Percentiles rank a stretch among this genome's conserved stretches.
Conservation (phyloP, 257 asterid genomes). For the Plantago ovata region DNA sequence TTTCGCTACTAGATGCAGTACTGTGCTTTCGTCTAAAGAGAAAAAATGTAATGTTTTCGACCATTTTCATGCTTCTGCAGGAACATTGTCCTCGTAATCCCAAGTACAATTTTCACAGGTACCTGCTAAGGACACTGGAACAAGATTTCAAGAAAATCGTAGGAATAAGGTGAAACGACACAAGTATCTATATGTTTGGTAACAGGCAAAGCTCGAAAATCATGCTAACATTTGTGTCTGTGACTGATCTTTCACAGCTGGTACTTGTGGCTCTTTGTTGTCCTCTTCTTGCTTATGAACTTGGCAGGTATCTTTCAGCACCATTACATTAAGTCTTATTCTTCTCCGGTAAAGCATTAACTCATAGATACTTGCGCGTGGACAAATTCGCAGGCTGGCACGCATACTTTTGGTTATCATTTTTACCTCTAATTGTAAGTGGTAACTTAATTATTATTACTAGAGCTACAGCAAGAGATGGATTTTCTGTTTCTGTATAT, state of each 20-base stretch:
- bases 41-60: neutral
- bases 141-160: slow-evolving; percentile 75
- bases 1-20: slow-evolving; percentile 3
- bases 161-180: slow-evolving; percentile 60
- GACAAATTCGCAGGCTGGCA: slow-evolving; percentile 75
- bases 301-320: slow-evolving; percentile 54
- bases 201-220: neutral
- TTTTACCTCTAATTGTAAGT: slow-evolving; percentile 75
- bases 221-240: slow-evolving; percentile 24
- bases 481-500: neutral
- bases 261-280: slow-evolving; percentile 89
- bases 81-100: slow-evolving; percentile 53
- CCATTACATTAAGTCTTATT: neutral
- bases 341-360: neutral
- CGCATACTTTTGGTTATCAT: slow-evolving; percentile 84
- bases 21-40: neutral
- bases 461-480: too few relatives aligned
- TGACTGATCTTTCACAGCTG: slow-evolving; percentile 49
- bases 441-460: neutral
- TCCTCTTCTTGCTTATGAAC: slow-evolving; percentile 71
- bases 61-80: slow-evolving; percentile 30
- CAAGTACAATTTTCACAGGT: slow-evolving; percentile 61
- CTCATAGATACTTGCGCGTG: neutral
- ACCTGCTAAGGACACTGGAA: slow-evolving; percentile 71
- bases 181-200: neutral